phyloP scores from a whole-genome alignment of 176 grass and related monocot species.

The Neostapfia colusana region DNA sequence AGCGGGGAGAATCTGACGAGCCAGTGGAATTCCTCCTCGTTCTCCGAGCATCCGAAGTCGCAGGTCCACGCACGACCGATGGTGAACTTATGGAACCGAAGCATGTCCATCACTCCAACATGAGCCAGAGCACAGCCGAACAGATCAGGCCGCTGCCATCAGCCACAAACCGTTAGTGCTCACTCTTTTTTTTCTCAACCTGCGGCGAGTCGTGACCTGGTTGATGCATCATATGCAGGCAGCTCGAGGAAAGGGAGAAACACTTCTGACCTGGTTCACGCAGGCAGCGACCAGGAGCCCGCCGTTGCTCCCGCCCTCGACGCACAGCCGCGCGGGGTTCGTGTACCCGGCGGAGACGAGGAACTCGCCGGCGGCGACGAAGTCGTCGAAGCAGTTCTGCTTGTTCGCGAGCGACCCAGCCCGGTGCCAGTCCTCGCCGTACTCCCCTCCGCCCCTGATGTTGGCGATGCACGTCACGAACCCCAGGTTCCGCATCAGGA shows the following conservation, averaged over 20 bases:
- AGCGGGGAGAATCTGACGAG: conserved; percentile 93
- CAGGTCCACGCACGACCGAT: conserved; percentile 89
- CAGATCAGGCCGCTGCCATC: conserved; percentile 70
- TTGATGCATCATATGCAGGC: too few species aligned
- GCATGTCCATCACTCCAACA: conserved; percentile 97
- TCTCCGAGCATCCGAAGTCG: conserved; percentile 86
- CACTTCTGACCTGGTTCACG: conserved; percentile 60
- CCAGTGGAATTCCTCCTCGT: conserved; percentile 73
- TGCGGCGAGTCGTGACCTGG: too few species aligned
- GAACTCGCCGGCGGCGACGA: conserved; percentile 67
- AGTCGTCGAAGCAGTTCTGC: conserved; percentile 98
- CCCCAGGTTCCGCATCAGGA: conserved; percentile 64
- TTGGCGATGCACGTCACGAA: conserved; percentile 78
- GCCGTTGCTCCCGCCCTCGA: conserved; percentile 95
- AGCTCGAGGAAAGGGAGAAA: too few species aligned
- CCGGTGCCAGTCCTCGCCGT: conserved; percentile 88
- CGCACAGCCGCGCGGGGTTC: conserved; percentile 53
- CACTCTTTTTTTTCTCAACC: too few species aligned
- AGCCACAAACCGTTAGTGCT: not conserved
- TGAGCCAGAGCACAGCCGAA: conserved; percentile 88
- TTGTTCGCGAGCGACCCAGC: conserved; percentile 68
- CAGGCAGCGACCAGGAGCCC: conserved; percentile 92
- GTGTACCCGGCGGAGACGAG: conserved; percentile 75
- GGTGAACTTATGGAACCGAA: conserved; percentile 95
- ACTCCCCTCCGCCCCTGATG: conserved; percentile 86